Percentiles rank a stretch among this genome's conserved stretches.
Evolutionary conservation across 768 basidiomycete genomes (phyloP).

Genomic region (Amanita subjunquillea): DNA sequence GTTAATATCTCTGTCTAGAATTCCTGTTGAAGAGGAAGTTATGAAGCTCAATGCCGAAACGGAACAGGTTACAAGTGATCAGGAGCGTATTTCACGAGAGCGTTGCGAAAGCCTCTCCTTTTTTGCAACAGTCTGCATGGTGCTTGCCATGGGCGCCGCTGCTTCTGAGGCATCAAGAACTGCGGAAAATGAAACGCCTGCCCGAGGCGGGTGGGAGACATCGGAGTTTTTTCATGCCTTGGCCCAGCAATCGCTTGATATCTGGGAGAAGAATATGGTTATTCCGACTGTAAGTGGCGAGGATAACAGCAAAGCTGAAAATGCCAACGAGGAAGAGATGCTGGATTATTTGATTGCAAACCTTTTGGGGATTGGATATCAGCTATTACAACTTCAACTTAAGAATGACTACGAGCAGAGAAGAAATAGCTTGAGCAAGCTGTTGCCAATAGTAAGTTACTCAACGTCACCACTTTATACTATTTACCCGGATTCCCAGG

Average conservation of each 20-base stretch:
- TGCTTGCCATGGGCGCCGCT: conserved; percentile 47
- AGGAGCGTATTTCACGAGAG: neutral
- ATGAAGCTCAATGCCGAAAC: neutral
- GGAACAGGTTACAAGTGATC: neutral
- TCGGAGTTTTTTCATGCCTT: conserved; percentile 17
- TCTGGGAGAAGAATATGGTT: conserved; percentile 23
- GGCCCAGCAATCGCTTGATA: conserved; percentile 24
- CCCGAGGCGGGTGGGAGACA: neutral
- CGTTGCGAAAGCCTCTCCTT: conserved; percentile 25
- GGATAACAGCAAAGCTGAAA: conserved; percentile 1
- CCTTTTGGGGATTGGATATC: conserved; percentile 40
- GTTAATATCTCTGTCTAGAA: neutral
- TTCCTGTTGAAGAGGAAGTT: neutral
- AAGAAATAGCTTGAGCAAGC: conserved; percentile 9
- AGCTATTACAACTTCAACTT: conserved; percentile 12
- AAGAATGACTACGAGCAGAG: neutral
- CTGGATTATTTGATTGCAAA: conserved; percentile 51
- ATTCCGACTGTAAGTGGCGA: conserved; percentile 1
- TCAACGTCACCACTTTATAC: neutral
- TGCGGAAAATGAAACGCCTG: neutral
- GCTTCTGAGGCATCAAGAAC: conserved; percentile 6
- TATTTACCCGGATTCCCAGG: neutral
- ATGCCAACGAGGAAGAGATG: conserved; percentile 16
- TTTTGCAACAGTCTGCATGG: conserved; percentile 48
- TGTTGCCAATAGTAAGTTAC: conserved; percentile 32